Evolutionary conservation across 2,329 filamentous ascomycete species (phyloP), one percentile per base, ranked within the genome.

Genomic region (Scedosporium minutisporum): DNA sequence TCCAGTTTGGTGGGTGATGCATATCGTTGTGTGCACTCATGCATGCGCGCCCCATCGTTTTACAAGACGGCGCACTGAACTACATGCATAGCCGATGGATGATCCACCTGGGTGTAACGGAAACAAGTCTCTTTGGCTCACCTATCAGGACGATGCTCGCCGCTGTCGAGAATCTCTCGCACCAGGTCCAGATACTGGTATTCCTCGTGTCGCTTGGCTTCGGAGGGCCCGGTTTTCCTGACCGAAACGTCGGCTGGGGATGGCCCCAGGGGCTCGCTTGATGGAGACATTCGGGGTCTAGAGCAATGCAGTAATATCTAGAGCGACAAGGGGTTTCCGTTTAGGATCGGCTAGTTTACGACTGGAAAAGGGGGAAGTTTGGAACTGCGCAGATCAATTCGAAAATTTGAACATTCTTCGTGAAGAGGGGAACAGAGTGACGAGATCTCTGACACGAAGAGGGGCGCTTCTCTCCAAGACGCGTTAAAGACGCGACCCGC

Each of bases 151-250:
- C 95, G 88, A 72, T 92, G 87, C 74, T 99, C 95, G 70, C 95
- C 95, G 27, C 84, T 78, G 16, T 86, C 79, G 16, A 99, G 81
- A 70, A 97, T 97, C 67, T 91, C 85, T 67, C 87, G 88, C 65
- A 97, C 91, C 27, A 99, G 83, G 69, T 93, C 83, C 64, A 99
- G 87, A 73, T 99, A 99, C 76, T 97, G 95, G 71, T 92, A 81
- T 77, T 99, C 95, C 78, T 97, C 93, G 71, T 96, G 91, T 58
- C 55, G 61, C 55, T 48, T 58, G 38, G 53, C 21, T 29, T 38
- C 18, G 51, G 53, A 58, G 61, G 61, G 12, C 2, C 18, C 57
- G 60, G 16, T 55, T 12, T 29, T 29, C 18, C 25, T 61, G 48
- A 51, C 48, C n/a, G 48, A 51, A 33, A 38, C 48, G 21, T 57